Conservation (phyloP, 805 yeast species). For the Wickerhamiella azymoides region DNA sequence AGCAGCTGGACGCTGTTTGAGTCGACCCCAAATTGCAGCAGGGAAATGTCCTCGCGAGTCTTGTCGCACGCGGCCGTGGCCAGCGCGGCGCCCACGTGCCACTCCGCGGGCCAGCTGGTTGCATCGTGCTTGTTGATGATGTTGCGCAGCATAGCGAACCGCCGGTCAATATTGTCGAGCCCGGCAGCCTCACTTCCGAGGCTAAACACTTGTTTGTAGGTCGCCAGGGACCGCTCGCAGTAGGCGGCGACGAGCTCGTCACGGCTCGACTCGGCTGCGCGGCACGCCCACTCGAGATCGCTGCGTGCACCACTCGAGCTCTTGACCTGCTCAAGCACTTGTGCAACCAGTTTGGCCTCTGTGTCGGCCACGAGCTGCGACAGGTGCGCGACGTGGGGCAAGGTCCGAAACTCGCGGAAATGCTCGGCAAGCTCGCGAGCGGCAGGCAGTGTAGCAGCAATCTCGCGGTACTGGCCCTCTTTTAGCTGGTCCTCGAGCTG, state of each 20-base stretch:
- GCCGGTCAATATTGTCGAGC: constrained; percentile 66
- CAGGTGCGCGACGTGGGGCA: constrained; percentile 61
- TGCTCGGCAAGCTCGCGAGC: constrained; percentile 58
- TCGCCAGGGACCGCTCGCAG: constrained; percentile 52
- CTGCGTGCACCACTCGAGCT: constrained; percentile 19
- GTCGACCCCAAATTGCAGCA: constrained; percentile 29
- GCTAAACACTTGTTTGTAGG: constrained; percentile 60
- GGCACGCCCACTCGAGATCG: constrained; percentile 19
- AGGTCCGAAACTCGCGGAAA: constrained; percentile 69
- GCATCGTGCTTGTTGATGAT: constrained; percentile 42
- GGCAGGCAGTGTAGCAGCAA: constrained; percentile 49
- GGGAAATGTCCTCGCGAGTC: constrained; percentile 53
- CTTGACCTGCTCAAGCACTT: constrained; percentile 58
- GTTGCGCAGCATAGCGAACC: constrained; percentile 71
- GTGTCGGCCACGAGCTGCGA: constrained; percentile 45
- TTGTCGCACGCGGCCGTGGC: constrained; percentile 48
- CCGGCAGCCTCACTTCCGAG: constrained; percentile 88
- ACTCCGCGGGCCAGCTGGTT: constrained; percentile 49
- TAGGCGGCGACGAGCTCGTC: constrained; percentile 61
- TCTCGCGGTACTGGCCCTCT: constrained; percentile 37
- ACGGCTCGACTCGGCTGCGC: constrained; percentile 25
- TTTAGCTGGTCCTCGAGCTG: constrained; percentile 37
- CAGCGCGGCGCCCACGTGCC: constrained; percentile 57
- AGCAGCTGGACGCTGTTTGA: constrained; percentile 40
- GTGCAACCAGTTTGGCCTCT: constrained; percentile 49